These are phyloP conservation scores for Silene coronaria DNA, from an alignment of 179 eudicot species.

Conservation along the genomic window DNA sequence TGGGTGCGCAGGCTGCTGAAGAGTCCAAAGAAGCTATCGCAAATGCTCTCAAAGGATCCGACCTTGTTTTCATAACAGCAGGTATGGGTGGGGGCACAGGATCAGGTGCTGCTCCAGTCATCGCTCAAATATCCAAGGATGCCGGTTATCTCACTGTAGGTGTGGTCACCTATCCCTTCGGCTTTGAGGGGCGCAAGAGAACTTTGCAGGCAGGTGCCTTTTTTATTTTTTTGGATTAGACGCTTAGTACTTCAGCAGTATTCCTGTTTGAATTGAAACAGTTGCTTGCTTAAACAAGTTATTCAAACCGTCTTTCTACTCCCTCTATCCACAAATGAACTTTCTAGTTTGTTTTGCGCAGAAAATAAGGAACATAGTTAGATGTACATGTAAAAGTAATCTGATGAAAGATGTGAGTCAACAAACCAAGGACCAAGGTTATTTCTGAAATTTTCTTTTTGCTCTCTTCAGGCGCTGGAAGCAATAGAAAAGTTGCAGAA, in stretches of 20 bases:
- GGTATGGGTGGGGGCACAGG: slow-evolving; percentile 99
- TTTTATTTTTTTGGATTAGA: background rate
- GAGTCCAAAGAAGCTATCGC: slow-evolving; percentile 91
- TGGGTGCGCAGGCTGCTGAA: slow-evolving; percentile 99
- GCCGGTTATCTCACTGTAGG: slow-evolving; percentile 97
- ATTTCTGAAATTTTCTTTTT: background rate
- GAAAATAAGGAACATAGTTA: too few species aligned
- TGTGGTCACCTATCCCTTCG: slow-evolving; percentile 93
- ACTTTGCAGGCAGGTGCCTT: slow-evolving; percentile 72
- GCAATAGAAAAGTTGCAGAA: slow-evolving; percentile 94
- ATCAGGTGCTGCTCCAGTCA: slow-evolving; percentile 95
- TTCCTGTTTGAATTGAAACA: background rate
- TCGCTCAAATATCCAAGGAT: slow-evolving; percentile 85
- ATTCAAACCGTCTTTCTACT: background rate
- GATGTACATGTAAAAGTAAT: too few species aligned
- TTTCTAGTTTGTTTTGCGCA: too few species aligned
- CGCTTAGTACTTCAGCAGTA: background rate
- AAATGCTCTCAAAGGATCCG: slow-evolving; percentile 79
- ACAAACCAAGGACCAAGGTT: background rate
- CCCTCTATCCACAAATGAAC: background rate
- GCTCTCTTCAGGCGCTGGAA: slow-evolving; percentile 77
- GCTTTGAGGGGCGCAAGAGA: slow-evolving; percentile 98
- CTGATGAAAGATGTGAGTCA: too few species aligned
- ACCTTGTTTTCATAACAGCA: slow-evolving; percentile 93
- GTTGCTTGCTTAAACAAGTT: background rate